Conservation (phyloP, 495 filamentous ascomycete genomes). For the Talaromyces borbonicus region DNA sequence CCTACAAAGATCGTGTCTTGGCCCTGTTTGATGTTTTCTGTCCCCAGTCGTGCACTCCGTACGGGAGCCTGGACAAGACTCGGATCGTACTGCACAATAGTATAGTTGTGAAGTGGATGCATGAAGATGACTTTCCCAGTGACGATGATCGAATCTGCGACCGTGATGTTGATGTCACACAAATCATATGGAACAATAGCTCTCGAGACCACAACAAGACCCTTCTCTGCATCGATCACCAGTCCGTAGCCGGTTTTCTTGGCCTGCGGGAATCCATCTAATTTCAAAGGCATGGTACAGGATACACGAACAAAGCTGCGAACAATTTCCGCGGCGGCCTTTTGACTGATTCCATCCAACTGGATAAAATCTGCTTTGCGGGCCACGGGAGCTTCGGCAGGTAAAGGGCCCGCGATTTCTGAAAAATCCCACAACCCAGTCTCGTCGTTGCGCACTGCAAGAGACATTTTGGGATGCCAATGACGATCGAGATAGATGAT, state of each 20-base stretch:
- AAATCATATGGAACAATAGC: slow-evolving; percentile 94
- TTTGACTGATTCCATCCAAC: slow-evolving; percentile 79
- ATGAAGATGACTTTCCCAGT: slow-evolving; percentile 91
- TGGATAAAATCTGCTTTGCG: slow-evolving; percentile 81
- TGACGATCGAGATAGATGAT: slow-evolving; percentile 91
- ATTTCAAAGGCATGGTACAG: slow-evolving; percentile 86
- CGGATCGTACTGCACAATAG: slow-evolving; percentile 90
- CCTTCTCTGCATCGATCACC: slow-evolving; percentile 92
- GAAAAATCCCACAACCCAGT: slow-evolving; percentile 93
- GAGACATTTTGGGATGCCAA: slow-evolving; percentile 87
- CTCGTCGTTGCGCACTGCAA: slow-evolving; percentile 83
- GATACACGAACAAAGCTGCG: slow-evolving; percentile 89
- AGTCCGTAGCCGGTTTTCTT: slow-evolving; percentile 91
- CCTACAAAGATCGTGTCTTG: slow-evolving; percentile 91
- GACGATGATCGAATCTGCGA: slow-evolving; percentile 91
- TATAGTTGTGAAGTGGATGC: slow-evolving; percentile 97
- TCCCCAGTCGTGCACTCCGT: slow-evolving; percentile 73
- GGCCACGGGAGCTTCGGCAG: slow-evolving; percentile 58
- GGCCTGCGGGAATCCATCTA: slow-evolving; percentile 90
- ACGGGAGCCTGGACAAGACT: slow-evolving; percentile 87
- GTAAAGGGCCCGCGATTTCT: slow-evolving; percentile 70
- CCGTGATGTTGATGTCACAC: slow-evolving; percentile 88
- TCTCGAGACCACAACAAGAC: slow-evolving; percentile 83
- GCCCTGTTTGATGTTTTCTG: slow-evolving; percentile 74
- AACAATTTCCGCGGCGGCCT: slow-evolving; percentile 82